Evolutionary conservation across 371 early-diverging fungal genomes (phyloP), one percentile per base, ranked within the genome.

Genomic region (Blastocladiella emersonii): DNA sequence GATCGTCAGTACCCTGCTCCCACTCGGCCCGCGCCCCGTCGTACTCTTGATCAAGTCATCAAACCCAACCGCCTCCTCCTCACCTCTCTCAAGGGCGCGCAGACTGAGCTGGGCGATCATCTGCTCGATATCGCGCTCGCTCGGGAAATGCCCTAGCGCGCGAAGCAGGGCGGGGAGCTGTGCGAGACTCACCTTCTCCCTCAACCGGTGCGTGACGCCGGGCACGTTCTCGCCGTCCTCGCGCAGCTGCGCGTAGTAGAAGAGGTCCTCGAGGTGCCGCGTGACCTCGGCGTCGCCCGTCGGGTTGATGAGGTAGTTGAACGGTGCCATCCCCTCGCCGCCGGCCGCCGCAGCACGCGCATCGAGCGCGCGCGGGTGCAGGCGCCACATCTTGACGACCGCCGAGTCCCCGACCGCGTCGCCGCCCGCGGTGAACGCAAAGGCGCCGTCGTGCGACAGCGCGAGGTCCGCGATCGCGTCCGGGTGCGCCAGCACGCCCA

Each of bases 261-360:
- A 80, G 61, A 75, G 79, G 63, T 80, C 81, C 67, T 80, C 81
- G 67, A 78, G 70, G 60, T 79, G 79, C 61, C 66, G 37, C 21
- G 69, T 62, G 34, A 65, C 64, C 12, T 44, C 64, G 17, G 63
- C 68, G 15, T 32, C 51, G 13, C 67, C 72, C 34, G 48, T 62
- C 23, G 68, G 66, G 62, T 76, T 73, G 30, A 80, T 62, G 73
- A 80, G 67, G 56, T 74, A 67, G 62, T 75, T 63, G 59, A 75
- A 80, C 21, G 81, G 77, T 30, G 71, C 74, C 51, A 78, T 61
- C 2, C 67, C 72, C 8, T 44, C 10, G 21, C 45, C 21, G 45
- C 19, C 45, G 45, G 10, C 10, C 23, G 57, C 62, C 23, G 73
- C n/a, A n/a, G n/a, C 64, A 39, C 74, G 78, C 12, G 69, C 64